These are phyloP conservation scores for Juglanconis oblonga DNA, from an alignment of 2,329 filamentous ascomycete genomes.

Conservation along the genomic window DNA sequence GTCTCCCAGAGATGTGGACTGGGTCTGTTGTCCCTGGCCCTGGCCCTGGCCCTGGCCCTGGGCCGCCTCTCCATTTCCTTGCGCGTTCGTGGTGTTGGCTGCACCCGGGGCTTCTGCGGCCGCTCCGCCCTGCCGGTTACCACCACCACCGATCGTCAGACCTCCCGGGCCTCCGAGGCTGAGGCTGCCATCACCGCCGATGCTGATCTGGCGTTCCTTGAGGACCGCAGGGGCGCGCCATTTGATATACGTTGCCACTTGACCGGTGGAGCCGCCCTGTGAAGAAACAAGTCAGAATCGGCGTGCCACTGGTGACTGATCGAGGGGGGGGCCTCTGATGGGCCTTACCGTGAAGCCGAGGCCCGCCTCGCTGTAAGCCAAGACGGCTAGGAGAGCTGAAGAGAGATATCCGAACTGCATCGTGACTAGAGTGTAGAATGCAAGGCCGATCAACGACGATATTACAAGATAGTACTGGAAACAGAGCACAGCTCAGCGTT, in stretches of 20 bases:
- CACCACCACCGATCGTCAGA: slow-evolving; percentile 12
- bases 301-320: neutral
- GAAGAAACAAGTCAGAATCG: neutral
- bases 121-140: neutral
- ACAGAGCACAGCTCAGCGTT: neutral
- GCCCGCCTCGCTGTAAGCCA: slow-evolving; percentile 13
- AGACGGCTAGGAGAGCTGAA: slow-evolving; percentile 4
- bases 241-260: slow-evolving; percentile 2
- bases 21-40: neutral
- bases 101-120: neutral
- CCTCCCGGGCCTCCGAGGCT: neutral
- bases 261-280: slow-evolving; percentile 11
- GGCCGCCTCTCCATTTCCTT: neutral
- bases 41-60: too few relatives aligned
- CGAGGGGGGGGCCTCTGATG: neutral
- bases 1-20: slow-evolving; percentile 1
- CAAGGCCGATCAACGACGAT: slow-evolving; percentile 6
- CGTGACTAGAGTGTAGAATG: neutral
- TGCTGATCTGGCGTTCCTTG: slow-evolving; percentile 10
- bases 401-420: slow-evolving; percentile 5
- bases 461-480: neutral
- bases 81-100: neutral
- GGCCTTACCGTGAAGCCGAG: slow-evolving; percentile 15
- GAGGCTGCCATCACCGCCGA: slow-evolving; percentile 1
- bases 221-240: neutral